These are phyloP conservation scores for Fragaria ananassa DNA, from an alignment of 306 rosid genomes.

Conservation along the genomic window DNA sequence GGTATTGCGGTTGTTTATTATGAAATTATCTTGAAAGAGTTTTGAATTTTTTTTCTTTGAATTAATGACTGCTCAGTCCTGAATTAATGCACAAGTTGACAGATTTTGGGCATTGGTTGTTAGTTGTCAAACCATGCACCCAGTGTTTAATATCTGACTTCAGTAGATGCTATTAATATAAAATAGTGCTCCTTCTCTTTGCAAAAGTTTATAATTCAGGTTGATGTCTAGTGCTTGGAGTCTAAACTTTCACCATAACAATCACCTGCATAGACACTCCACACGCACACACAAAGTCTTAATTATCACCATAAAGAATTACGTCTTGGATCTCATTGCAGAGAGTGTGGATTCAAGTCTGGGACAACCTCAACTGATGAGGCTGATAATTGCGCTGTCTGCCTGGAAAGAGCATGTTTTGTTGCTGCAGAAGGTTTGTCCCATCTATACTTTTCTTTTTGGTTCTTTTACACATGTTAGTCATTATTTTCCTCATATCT, in stretches of 20 bases:
- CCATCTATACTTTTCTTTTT: not conserved
- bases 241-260: not conserved
- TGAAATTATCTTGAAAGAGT: not conserved
- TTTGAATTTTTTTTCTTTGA: not conserved
- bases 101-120: not conserved
- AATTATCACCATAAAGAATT: not conserved
- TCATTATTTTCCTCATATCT: not conserved
- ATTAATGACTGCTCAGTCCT: not conserved
- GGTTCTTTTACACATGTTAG: too few relatives aligned
- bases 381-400: constrained; percentile 78
- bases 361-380: constrained; percentile 53
- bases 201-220: not conserved
- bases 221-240: not conserved
- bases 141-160: not conserved
- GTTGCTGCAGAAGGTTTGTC: constrained; percentile 78
- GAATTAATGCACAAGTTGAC: not conserved
- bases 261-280: not conserved
- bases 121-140: not conserved
- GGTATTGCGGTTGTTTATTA: not conserved
- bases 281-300: not conserved
- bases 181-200: not conserved
- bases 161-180: not conserved
- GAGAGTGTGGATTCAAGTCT: constrained; percentile 80
- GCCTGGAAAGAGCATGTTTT: constrained; percentile 85
- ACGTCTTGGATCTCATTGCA: constrained; percentile 40